These are phyloP conservation scores for Drechslera avenae DNA, from an alignment of 2,329 filamentous ascomycete species.

Conservation along the genomic window DNA sequence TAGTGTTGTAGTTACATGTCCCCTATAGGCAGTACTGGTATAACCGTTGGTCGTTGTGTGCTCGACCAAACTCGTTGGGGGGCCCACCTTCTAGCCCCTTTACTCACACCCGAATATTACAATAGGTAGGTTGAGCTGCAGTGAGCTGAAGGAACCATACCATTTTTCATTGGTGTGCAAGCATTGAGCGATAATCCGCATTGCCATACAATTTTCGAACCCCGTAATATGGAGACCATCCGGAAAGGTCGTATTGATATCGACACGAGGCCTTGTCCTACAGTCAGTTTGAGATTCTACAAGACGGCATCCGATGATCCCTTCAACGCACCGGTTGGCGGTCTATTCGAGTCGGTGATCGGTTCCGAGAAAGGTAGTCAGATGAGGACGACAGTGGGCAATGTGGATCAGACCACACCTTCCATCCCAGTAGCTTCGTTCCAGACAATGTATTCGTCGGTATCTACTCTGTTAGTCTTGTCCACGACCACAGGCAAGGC, in stretches of 20 bases:
- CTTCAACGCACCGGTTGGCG: not conserved
- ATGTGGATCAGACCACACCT: not conserved
- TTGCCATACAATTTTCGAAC: not conserved
- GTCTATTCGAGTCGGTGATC: not conserved
- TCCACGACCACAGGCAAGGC: not conserved
- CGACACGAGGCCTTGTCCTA: conserved; percentile 2
- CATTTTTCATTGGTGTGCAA: not conserved
- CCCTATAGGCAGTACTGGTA: conserved; percentile 2
- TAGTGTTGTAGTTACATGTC: not conserved
- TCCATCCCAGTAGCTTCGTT: not conserved
- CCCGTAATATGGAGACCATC: not conserved
- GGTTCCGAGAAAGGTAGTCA: not conserved
- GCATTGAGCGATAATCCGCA: not conserved
- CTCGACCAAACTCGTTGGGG: not conserved
- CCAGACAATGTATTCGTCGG: not conserved
- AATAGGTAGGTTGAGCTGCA: conserved; percentile 1
- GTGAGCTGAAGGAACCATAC: not conserved
- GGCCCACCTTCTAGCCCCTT: not conserved
- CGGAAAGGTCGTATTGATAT: not conserved
- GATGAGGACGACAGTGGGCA: not conserved
- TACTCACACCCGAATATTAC: not conserved
- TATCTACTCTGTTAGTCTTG: not conserved
- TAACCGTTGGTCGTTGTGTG: conserved; percentile 2
- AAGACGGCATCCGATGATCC: not conserved
- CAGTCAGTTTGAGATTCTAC: not conserved